Conservation (phyloP, 208 protist species). For the Acanthamoeba culbertsoni region DNA sequence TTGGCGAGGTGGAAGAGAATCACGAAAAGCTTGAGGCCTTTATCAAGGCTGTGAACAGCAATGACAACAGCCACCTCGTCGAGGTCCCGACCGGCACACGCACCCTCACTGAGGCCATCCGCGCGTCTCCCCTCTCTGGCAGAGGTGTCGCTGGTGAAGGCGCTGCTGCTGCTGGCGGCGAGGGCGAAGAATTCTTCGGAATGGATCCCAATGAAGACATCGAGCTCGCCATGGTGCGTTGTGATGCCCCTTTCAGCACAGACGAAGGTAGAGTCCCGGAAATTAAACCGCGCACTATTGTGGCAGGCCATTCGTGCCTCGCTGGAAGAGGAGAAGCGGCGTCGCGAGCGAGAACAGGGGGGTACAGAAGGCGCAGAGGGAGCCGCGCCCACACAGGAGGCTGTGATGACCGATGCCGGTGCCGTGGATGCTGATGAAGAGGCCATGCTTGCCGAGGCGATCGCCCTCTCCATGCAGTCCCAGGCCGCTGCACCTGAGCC, state of each 20-base stretch:
- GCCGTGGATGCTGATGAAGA: slow-evolving; percentile 15
- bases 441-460: slow-evolving; percentile 8
- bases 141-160: not conserved
- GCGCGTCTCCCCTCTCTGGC: slow-evolving; percentile 22
- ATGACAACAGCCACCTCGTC: slow-evolving; percentile 51
- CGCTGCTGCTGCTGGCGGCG: not conserved
- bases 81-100: not conserved
- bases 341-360: not conserved
- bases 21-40: slow-evolving; percentile 89
- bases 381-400: not conserved
- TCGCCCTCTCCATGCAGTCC: slow-evolving; percentile 46
- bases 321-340: slow-evolving; percentile 18
- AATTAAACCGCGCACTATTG: no score
- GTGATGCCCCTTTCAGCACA: not conserved
- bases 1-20: slow-evolving; percentile 93
- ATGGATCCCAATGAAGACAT: slow-evolving; percentile 51
- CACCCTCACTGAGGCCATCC: slow-evolving; percentile 19
- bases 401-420: not conserved
- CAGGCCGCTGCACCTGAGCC: not conserved
- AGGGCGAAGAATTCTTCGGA: not conserved
- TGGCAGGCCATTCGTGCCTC: slow-evolving; percentile 46
- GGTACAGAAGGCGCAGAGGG: not conserved
- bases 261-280: no score
- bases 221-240: slow-evolving; percentile 44
- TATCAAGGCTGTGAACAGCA: slow-evolving; percentile 77